phyloP scores from a whole-genome alignment of 495 filamentous ascomycete genomes.

The Neohortaea acidophila region DNA sequence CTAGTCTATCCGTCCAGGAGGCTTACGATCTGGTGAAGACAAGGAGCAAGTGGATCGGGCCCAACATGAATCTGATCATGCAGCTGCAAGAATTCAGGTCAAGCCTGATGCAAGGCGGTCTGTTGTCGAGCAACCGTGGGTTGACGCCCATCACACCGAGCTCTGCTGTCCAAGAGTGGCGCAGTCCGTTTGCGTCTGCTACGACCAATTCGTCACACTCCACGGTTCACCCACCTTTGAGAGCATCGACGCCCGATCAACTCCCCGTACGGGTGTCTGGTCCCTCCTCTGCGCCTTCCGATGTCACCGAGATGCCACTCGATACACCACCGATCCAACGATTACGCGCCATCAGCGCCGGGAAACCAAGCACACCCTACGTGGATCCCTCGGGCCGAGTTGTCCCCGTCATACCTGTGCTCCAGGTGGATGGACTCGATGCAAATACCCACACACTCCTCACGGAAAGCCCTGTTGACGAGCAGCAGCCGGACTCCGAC shows the following conservation, averaged over 20 bases:
- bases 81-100: conserved; percentile 86
- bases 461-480: not conserved
- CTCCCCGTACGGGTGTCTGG: conserved; percentile 10
- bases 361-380: conserved; percentile 15
- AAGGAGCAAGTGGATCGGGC: conserved; percentile 88
- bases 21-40: conserved; percentile 82
- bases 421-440: conserved; percentile 3
- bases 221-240: too few species aligned
- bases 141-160: conserved; percentile 14
- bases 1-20: conserved; percentile 72
- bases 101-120: conserved; percentile 37
- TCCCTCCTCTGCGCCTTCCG: conserved; percentile 19
- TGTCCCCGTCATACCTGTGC: conserved; percentile 10
- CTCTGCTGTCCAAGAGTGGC: conserved; percentile 16
- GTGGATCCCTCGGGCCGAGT: conserved; percentile 17
- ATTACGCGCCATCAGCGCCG: conserved; percentile 8
- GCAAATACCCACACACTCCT: not conserved
- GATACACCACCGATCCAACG: conserved; percentile 4
- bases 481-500: conserved; percentile 3
- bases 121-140: conserved; percentile 10
- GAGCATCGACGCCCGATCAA: conserved; percentile 2
- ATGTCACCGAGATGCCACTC: not conserved
- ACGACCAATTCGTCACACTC: too few species aligned
- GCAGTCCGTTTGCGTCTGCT: conserved; percentile 12
- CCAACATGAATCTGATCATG: conserved; percentile 97